These are phyloP conservation scores for Lindgomyces ingoldianus DNA, from an alignment of 495 filamentous ascomycete genomes.

Conservation along the genomic window DNA sequence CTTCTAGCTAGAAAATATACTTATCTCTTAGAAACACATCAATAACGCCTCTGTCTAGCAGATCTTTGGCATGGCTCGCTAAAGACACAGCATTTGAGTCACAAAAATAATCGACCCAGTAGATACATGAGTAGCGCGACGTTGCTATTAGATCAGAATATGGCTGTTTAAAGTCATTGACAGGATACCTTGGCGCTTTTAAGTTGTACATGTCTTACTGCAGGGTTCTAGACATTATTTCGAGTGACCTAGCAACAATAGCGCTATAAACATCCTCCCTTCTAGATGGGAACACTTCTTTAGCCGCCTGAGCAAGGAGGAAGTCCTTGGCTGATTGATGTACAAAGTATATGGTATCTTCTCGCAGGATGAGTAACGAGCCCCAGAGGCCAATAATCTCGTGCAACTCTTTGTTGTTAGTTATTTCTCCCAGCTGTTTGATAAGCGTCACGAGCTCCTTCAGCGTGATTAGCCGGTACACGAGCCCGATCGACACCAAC, in stretches of 20 bases:
- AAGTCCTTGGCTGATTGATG: not conserved
- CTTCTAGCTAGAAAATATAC: slow-evolving; percentile 53
- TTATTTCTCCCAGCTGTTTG: not conserved
- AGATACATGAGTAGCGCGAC: slow-evolving; percentile 22
- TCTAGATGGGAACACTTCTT: slow-evolving; percentile 25
- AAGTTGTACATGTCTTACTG: slow-evolving; percentile 39
- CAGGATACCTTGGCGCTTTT: slow-evolving; percentile 5
- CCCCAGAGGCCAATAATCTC: not conserved
- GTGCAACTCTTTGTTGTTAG: not conserved
- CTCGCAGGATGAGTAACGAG: not conserved
- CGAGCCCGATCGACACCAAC: not conserved
- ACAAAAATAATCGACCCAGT: slow-evolving; percentile 18
- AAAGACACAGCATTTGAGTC: slow-evolving; percentile 2
- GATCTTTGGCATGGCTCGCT: not conserved
- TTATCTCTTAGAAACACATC: slow-evolving; percentile 46
- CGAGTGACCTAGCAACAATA: slow-evolving; percentile 38
- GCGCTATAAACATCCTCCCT: slow-evolving; percentile 20
- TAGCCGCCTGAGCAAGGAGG: not conserved
- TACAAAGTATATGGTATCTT: not conserved
- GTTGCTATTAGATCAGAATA: slow-evolving; percentile 12
- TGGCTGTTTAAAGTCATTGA: slow-evolving; percentile 7
- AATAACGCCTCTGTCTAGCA: slow-evolving; percentile 28
- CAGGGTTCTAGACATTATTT: slow-evolving; percentile 41
- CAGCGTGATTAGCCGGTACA: slow-evolving; percentile 7
- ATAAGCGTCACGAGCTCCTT: no score